Conservation (phyloP, 345 rosid species). For the Anastatica hierochuntica region DNA sequence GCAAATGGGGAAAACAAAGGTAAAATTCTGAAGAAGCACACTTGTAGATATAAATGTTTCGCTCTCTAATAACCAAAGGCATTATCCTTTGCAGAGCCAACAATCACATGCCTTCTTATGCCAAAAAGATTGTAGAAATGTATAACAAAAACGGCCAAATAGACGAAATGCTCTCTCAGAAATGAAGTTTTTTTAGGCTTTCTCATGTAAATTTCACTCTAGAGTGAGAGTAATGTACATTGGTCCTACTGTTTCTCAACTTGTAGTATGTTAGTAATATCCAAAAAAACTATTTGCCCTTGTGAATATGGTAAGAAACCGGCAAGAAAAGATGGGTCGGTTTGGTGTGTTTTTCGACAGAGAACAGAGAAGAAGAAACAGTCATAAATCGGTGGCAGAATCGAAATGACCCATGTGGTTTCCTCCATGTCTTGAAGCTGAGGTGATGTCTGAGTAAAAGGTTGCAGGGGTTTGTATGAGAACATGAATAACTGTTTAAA, state of each 20-base stretch:
- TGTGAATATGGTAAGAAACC: background rate
- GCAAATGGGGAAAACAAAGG: slow-evolving; percentile 86
- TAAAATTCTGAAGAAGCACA: slow-evolving; percentile 17
- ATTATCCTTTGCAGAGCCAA: slow-evolving; percentile 48
- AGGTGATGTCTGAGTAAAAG: slow-evolving; percentile 24
- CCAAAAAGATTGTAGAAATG: slow-evolving; percentile 67
- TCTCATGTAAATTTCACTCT: slow-evolving; percentile 14
- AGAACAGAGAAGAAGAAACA: slow-evolving; percentile 11
- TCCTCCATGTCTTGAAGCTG: slow-evolving; percentile 13
- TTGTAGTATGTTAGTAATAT: slow-evolving; percentile 23
- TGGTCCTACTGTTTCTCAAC: slow-evolving; percentile 24
- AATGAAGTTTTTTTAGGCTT: slow-evolving; percentile 17
- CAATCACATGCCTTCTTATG: slow-evolving; percentile 67
- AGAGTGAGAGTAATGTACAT: slow-evolving; percentile 10
- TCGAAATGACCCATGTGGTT: slow-evolving; percentile 20
- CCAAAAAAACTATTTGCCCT: slow-evolving; percentile 13
- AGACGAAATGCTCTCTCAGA: slow-evolving; percentile 55
- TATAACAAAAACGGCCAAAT: slow-evolving; percentile 73
- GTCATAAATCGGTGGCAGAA: slow-evolving; percentile 24
- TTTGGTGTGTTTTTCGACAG: slow-evolving; percentile 10
- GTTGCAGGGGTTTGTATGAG: slow-evolving; percentile 24
- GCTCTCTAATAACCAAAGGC: background rate
- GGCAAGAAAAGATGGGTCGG: slow-evolving; percentile 24
- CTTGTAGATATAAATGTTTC: background rate
- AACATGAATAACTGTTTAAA: slow-evolving; percentile 25